Conservation (phyloP, 169 alveolate species). For the Miamiensis avidus region DNA sequence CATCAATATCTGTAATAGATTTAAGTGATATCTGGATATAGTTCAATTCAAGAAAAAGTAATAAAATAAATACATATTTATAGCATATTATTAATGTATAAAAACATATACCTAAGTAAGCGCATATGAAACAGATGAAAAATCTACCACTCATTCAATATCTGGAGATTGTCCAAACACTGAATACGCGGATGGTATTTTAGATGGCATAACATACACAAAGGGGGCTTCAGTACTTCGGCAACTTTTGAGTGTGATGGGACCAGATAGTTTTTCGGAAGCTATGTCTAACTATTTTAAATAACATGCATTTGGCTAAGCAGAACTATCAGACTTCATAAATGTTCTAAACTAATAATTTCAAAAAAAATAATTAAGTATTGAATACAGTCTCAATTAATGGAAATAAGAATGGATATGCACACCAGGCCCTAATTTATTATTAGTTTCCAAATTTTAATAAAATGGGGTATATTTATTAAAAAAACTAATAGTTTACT, state of each 20-base stretch:
- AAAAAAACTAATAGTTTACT: neutral
- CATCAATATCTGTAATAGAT: neutral
- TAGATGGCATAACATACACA: slow-evolving; percentile 87
- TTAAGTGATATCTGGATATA: slow-evolving; percentile 50
- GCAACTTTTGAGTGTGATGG: slow-evolving; percentile 75
- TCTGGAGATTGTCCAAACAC: slow-evolving; percentile 70
- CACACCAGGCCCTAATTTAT: slow-evolving; percentile 63
- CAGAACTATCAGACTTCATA: slow-evolving; percentile 61
- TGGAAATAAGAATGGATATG: slow-evolving; percentile 62
- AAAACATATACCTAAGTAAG: slow-evolving; percentile 43
- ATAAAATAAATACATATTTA: slow-evolving; percentile 29
- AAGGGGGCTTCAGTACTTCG: slow-evolving; percentile 85
- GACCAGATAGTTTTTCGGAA: slow-evolving; percentile 66
- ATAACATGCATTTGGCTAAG: slow-evolving; percentile 66
- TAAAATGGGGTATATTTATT: neutral
- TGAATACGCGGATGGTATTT: slow-evolving; percentile 81
- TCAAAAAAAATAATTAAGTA: slow-evolving; percentile 25
- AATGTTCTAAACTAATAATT: slow-evolving; percentile 51
- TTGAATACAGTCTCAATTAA: slow-evolving; percentile 44
- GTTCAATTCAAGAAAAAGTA: slow-evolving; percentile 45
- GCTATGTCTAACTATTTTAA: slow-evolving; percentile 70
- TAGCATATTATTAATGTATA: slow-evolving; percentile 45
- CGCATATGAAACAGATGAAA: slow-evolving; percentile 77
- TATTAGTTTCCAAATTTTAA: neutral
- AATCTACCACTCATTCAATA: slow-evolving; percentile 83